Conservation (phyloP, 495 filamentous ascomycete genomes). For the Xylaria curta region DNA sequence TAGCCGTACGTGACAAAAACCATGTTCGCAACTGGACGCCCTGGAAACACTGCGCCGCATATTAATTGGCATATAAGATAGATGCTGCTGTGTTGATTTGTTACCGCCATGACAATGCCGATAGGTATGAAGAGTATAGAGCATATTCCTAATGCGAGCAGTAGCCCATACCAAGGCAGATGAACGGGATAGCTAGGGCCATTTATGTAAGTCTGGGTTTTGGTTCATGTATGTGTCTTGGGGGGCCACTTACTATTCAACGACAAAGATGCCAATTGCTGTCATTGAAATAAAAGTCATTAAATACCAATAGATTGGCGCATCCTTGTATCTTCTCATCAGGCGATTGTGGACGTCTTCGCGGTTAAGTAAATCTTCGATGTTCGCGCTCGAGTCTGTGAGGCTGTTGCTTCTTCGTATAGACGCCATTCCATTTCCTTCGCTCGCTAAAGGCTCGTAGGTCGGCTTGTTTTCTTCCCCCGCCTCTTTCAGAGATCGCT, state of each 20-base stretch:
- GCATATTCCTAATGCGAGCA: conserved; percentile 77
- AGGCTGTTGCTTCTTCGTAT: conserved; percentile 24
- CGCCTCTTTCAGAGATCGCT: conserved; percentile 56
- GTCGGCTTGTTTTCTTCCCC: conserved; percentile 47
- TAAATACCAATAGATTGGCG: conserved; percentile 80
- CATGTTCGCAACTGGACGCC: conserved; percentile 85
- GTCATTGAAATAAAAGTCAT: conserved; percentile 71
- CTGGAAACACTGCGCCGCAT: conserved; percentile 78
- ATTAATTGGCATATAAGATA: conserved; percentile 85
- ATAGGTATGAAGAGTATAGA: conserved; percentile 77
- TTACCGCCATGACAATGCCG: conserved; percentile 85
- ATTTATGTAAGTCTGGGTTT: conserved; percentile 11
- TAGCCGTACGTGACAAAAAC: conserved; percentile 87
- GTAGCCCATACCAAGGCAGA: conserved; percentile 76
- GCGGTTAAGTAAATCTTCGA: conserved; percentile 64
- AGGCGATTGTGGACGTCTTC: conserved; percentile 82
- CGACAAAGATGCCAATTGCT: conserved; percentile 79
- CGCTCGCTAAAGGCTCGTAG: conserved; percentile 52
- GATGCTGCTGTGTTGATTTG: conserved; percentile 81
- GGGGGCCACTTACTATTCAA: conserved; percentile 66
- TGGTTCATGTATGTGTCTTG: background rate
- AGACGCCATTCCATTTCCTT: conserved; percentile 31
- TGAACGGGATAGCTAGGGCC: conserved; percentile 69
- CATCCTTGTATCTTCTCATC: conserved; percentile 76
- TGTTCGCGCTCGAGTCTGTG: conserved; percentile 46